phyloP scores from a whole-genome alignment of 2,329 filamentous ascomycete genomes.

The Penicillium capsulatum region DNA sequence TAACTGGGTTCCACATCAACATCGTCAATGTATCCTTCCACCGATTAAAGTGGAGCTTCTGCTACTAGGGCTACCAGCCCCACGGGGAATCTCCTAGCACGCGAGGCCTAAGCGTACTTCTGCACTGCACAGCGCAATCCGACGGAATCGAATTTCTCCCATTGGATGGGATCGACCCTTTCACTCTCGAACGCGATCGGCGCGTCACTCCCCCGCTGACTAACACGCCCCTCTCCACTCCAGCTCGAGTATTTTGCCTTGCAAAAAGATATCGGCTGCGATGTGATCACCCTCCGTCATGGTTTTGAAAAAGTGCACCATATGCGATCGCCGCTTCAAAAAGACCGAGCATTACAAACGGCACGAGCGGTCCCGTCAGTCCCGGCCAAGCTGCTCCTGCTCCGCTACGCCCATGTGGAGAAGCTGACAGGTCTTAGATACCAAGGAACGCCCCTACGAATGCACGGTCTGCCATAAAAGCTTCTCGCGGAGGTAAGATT shows the following conservation, averaged over 20 bases:
- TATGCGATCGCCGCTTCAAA: slow-evolving; percentile 53
- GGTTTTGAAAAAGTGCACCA: slow-evolving; percentile 43
- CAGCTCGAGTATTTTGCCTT: not conserved
- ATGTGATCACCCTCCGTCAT: slow-evolving; percentile 31
- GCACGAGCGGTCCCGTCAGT: slow-evolving; percentile 53
- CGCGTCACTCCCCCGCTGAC: slow-evolving; percentile 18
- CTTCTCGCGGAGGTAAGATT: slow-evolving; percentile 51
- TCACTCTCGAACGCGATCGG: too few relatives aligned
- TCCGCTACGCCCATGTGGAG: slow-evolving; percentile 6
- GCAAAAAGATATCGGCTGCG: too few relatives aligned
- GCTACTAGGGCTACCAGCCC: slow-evolving; percentile 7
- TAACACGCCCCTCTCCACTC: slow-evolving; percentile 10
- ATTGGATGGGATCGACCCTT: too few relatives aligned
- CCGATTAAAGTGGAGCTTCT: too few relatives aligned
- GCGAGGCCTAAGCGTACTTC: too few relatives aligned
- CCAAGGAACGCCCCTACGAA: slow-evolving; percentile 52
- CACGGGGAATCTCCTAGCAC: slow-evolving; percentile 12
- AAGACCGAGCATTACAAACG: slow-evolving; percentile 55
- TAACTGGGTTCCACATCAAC: too few relatives aligned
- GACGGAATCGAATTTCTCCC: too few relatives aligned
- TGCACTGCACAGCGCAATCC: too few relatives aligned
- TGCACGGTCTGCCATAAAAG: slow-evolving; percentile 53
- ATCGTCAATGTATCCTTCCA: too few relatives aligned
- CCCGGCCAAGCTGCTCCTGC: slow-evolving; percentile 2
- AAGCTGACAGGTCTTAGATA: slow-evolving; percentile 40